Evolutionary conservation across 257 asterid species (phyloP).

Genomic region (Nicotiana knightiana): DNA sequence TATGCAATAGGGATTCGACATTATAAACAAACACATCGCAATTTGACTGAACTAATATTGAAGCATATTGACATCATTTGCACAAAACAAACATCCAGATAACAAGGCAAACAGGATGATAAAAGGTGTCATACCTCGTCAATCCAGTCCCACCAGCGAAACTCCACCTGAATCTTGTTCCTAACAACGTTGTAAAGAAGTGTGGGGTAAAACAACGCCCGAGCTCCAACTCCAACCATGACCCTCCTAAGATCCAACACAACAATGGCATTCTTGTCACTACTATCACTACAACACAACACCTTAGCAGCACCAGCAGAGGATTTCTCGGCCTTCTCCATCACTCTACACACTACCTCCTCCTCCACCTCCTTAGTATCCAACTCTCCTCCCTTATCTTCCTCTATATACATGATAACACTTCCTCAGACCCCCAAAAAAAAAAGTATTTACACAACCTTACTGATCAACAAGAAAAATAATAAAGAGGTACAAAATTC

Average conservation of each 20-base stretch:
- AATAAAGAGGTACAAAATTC: too few relatives aligned
- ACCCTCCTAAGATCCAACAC: constrained; percentile 34
- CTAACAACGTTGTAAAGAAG: constrained; percentile 49
- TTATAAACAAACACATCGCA: neutral
- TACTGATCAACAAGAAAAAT: neutral
- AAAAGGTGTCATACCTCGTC: constrained; percentile 36
- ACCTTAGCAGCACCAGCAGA: constrained; percentile 1
- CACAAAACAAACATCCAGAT: neutral
- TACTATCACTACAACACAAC: constrained; percentile 6
- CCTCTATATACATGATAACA: constrained; percentile 44
- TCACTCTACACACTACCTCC: constrained; percentile 12
- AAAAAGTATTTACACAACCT: neutral
- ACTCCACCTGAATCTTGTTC: constrained; percentile 44
- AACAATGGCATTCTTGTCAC: constrained; percentile 9
- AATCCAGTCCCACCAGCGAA: constrained; percentile 67
- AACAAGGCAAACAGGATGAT: neutral
- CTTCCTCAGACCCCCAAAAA: neutral
- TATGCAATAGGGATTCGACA: neutral
- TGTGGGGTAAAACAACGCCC: constrained; percentile 50
- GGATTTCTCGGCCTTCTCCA: constrained; percentile 12
- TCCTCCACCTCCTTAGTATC: constrained; percentile 11
- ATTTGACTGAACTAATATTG: neutral
- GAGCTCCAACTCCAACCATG: constrained; percentile 44
- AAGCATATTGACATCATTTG: neutral
- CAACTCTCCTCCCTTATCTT: constrained; percentile 22